phyloP scores from a whole-genome alignment of 352 stramenopile species.

The Pythium aquatile region DNA sequence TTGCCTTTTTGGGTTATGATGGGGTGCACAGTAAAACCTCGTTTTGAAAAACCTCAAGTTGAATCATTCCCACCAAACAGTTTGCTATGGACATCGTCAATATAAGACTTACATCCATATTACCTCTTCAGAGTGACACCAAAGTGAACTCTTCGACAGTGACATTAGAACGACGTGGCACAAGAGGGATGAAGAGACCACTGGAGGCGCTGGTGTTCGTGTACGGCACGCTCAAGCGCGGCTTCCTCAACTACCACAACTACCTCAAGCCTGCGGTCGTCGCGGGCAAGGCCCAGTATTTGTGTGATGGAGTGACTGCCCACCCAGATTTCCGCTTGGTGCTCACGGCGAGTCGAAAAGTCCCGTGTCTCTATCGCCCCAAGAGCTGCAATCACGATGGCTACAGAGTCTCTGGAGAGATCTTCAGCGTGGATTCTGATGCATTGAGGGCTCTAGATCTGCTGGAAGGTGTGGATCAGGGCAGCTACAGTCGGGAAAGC shows the following conservation, averaged over 20 bases:
- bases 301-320: slow-evolving; percentile 40
- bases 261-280: slow-evolving; percentile 57
- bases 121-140: background rate
- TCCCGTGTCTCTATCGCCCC: slow-evolving; percentile 64
- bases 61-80: background rate
- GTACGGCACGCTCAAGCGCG: slow-evolving; percentile 79
- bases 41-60: background rate
- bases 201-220: slow-evolving; percentile 70
- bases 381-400: slow-evolving; percentile 26
- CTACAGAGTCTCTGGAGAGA: slow-evolving; percentile 54
- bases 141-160: background rate
- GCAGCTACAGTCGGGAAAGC: slow-evolving; percentile 65
- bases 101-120: background rate
- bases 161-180: background rate
- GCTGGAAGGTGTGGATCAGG: slow-evolving; percentile 67
- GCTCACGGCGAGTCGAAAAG: slow-evolving; percentile 53
- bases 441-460: slow-evolving; percentile 63
- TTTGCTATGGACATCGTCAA: background rate
- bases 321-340: slow-evolving; percentile 55
- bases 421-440: slow-evolving; percentile 61
- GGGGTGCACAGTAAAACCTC: background rate
- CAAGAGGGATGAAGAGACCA: background rate
- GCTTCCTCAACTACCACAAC: slow-evolving; percentile 65
- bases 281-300: slow-evolving; percentile 47
- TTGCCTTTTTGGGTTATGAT: slow-evolving; percentile 2